These are phyloP conservation scores for Podospora australis DNA, from an alignment of 495 filamentous ascomycete species.

Conservation along the genomic window DNA sequence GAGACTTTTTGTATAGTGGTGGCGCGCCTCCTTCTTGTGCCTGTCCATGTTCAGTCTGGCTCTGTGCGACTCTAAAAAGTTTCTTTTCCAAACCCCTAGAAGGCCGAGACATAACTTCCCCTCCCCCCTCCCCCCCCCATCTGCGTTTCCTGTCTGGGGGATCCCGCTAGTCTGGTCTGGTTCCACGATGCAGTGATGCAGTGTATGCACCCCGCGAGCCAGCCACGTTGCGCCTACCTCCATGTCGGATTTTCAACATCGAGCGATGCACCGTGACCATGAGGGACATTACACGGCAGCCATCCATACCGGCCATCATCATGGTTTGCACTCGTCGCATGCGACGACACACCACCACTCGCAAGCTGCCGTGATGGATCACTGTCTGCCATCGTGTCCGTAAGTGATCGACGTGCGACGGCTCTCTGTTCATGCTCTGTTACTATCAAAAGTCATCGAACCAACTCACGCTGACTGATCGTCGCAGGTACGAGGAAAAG, in stretches of 20 bases:
- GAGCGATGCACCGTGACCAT: constrained; percentile 30
- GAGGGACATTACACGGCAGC: constrained; percentile 18
- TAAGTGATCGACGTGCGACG: constrained; percentile 14
- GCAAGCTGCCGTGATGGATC: constrained; percentile 21
- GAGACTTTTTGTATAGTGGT: too few relatives aligned
- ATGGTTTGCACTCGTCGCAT: constrained; percentile 12
- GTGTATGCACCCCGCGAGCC: constrained; percentile 25
- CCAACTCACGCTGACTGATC: constrained; percentile 8
- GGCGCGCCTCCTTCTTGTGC: too few relatives aligned
- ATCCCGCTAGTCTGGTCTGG: constrained; percentile 24
- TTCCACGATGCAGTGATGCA: constrained; percentile 31
- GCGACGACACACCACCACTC: constrained; percentile 11
- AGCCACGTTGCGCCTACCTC: constrained; percentile 24
- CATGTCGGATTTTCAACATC: constrained; percentile 29
- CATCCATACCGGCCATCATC: constrained; percentile 16
- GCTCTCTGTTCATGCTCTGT: not conserved
- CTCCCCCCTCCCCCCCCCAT: too few relatives aligned
- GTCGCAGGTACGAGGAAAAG: constrained; percentile 30
- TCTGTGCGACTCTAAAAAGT: constrained; percentile 6
- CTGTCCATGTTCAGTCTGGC: too few relatives aligned
- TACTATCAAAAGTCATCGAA: too few relatives aligned
- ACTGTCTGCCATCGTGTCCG: constrained; percentile 21
- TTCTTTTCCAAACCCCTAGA: constrained; percentile 8
- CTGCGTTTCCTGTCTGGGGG: constrained; percentile 22
- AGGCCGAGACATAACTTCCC: constrained; percentile 15